A percentile compares a stretch with the other conserved stretches of the same genome.
These are phyloP conservation scores for Aspergillus haitiensis DNA, from an alignment of 495 filamentous ascomycete genomes.

Conservation along the genomic window DNA sequence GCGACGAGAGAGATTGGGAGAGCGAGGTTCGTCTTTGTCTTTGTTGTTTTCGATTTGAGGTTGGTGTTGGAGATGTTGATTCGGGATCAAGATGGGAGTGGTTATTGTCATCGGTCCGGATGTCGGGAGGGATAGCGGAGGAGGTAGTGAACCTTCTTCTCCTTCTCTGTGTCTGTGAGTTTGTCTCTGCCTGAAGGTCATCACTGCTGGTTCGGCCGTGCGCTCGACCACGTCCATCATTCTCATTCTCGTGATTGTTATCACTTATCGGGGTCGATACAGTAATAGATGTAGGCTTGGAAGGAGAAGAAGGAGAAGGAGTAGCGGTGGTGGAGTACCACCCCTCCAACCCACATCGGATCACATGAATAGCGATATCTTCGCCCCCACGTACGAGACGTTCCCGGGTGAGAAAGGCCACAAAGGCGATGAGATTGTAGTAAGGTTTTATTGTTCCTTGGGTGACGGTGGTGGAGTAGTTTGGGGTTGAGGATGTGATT, in stretches of 20 bases:
- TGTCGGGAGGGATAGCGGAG: not conserved
- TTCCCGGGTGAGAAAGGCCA: conserved; percentile 20
- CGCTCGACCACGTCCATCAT: no score
- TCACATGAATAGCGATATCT: conserved; percentile 8
- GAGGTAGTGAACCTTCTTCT: not conserved
- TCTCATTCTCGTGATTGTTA: not conserved
- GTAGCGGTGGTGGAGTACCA: not conserved
- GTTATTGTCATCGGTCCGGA: no score
- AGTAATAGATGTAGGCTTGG: not conserved
- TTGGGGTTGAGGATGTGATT: not conserved
- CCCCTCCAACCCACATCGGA: conserved; percentile 9
- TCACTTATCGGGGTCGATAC: not conserved
- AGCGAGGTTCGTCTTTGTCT: no score
- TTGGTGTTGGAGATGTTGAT: not conserved
- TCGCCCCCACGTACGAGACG: conserved; percentile 13
- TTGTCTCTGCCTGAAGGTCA: no score
- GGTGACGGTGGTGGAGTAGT: not conserved
- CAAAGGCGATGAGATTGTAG: conserved; percentile 16
- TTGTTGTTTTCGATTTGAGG: no score
- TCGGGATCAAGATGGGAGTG: not conserved
- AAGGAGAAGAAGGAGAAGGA: not conserved
- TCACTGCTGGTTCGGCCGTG: no score
- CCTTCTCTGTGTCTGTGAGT: no score
- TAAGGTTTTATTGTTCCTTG: conserved; percentile 4
- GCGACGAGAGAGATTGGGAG: no score